phyloP scores from a whole-genome alignment of 345 rosid genomes.

The Pistacia vera region DNA sequence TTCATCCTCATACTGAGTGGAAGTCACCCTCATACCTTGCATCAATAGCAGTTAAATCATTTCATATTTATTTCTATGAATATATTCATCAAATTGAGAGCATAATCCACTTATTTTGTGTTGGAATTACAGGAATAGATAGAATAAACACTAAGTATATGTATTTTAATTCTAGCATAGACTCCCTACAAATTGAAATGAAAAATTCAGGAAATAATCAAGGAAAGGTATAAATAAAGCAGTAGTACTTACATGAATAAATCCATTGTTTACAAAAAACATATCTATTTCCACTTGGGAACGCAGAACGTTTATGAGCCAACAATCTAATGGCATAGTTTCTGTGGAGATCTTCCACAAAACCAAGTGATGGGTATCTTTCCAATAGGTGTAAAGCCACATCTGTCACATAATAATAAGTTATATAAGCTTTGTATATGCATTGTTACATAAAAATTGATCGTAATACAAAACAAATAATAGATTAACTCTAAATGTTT shows the following conservation, averaged over 20 bases:
- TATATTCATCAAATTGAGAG: no score
- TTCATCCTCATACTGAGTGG: neutral
- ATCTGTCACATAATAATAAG: neutral
- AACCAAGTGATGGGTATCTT: neutral
- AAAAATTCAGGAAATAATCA: neutral
- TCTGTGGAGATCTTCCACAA: constrained; percentile 3
- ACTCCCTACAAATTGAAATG: no score
- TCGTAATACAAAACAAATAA: neutral
- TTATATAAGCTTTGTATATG: no score
- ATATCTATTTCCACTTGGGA: constrained; percentile 2
- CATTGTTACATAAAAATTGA: neutral
- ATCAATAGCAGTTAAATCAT: no score
- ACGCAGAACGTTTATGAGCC: constrained; percentile 6
- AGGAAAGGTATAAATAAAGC: neutral
- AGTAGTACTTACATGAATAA: neutral
- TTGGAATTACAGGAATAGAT: no score
- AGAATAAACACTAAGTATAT: no score
- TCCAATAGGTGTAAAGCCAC: neutral
- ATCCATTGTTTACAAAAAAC: constrained; percentile 1
- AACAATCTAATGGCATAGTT: constrained; percentile 6
- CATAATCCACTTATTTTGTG: no score
- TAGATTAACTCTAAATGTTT: no score
- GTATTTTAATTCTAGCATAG: no score
- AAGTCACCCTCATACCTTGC: neutral
- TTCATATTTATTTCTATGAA: no score